phyloP scores from a whole-genome alignment of 2,329 filamentous ascomycete genomes.

The Pestalotiopsis sp. region DNA sequence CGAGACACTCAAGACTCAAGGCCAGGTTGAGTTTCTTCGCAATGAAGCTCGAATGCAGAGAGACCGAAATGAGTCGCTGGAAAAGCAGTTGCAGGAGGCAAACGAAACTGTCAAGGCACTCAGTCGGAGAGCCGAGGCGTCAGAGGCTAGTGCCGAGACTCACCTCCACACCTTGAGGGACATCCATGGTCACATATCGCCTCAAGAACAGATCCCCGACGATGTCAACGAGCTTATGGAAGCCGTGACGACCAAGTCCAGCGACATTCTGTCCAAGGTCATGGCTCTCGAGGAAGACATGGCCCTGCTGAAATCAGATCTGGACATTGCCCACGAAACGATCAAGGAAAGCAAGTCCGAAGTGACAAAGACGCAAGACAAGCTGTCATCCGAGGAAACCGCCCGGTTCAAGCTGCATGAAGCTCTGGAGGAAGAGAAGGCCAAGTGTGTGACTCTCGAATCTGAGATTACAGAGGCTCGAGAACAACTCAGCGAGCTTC shows the following conservation, averaged over 20 bases:
- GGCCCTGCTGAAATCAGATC: slow-evolving; percentile 63
- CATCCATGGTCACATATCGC: slow-evolving; percentile 60
- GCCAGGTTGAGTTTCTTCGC: slow-evolving; percentile 64
- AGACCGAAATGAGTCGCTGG: slow-evolving; percentile 61
- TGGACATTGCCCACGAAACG: slow-evolving; percentile 59
- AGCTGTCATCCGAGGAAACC: slow-evolving; percentile 54
- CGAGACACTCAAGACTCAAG: slow-evolving; percentile 59
- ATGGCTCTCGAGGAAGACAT: slow-evolving; percentile 62
- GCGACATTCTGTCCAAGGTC: slow-evolving; percentile 62
- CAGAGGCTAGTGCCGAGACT: slow-evolving; percentile 54
- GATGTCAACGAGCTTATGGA: slow-evolving; percentile 63
- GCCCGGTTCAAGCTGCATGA: slow-evolving; percentile 56
- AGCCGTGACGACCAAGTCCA: slow-evolving; percentile 58
- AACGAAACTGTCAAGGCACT: slow-evolving; percentile 57
- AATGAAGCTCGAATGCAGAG: slow-evolving; percentile 62
- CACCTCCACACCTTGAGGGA: slow-evolving; percentile 59
- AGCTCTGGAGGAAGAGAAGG: slow-evolving; percentile 53
- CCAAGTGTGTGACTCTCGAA: slow-evolving; percentile 57
- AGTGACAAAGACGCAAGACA: slow-evolving; percentile 55
- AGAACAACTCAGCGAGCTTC: slow-evolving; percentile 68
- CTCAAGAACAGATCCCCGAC: slow-evolving; percentile 52
- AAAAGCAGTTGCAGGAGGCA: slow-evolving; percentile 57
- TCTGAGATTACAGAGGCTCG: slow-evolving; percentile 65
- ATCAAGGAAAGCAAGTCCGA: slow-evolving; percentile 60
- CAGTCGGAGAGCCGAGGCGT: slow-evolving; percentile 50